Evolutionary conservation across 208 protist species (phyloP), one percentile per base, ranked within the genome.

Genomic region (Leishmania turanica): DNA sequence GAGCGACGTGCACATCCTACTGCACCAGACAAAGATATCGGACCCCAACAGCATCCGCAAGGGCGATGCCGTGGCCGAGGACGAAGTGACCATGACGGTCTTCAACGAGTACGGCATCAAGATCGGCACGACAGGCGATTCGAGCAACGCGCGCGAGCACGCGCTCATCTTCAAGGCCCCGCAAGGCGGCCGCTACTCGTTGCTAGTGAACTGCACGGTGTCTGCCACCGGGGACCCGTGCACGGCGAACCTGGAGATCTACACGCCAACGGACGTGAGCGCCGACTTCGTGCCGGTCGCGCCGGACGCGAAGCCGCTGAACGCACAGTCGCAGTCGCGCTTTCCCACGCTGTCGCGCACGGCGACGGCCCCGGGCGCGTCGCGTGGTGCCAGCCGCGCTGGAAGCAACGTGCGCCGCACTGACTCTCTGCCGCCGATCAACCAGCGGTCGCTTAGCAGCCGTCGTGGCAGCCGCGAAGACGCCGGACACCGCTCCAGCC

Each of bases 1-100:
- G 4, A 92, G 91, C 80, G 91, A 97, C 80, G 91, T 95, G 66
- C 94, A 97, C 87, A 87, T 96, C 58, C 81, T 97, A 51, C 73
- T 96, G 15, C 88, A 88, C 42, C 94, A 97, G 81, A 89, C 79
- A 54, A 93, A 92, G 81, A 64, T 89, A 15, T 86, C 76, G 17
- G 88, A 92, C 78, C 51, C 84, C 1, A 81, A 74, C 53, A 86
- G 64, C 60, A 75, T 89, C 24, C 74, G 75, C 65, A 83, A 84
- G 66, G 88, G 92, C 69, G 94, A 96, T 82, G 84, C 84, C 37
- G 77, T 92, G 42, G 91, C 84, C 6, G 90, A 91, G 81, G 81
- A 91, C 51, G 84, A 78, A 6, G 79, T 97, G 68, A 84, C 69
- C 15, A 93, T 97, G 84, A 74, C 77, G 31, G 92, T 85, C 37